Evolutionary conservation across 2,329 filamentous ascomycete species (phyloP), one percentile per base, ranked within the genome.

Genomic region (Hypoxylon sp.): DNA sequence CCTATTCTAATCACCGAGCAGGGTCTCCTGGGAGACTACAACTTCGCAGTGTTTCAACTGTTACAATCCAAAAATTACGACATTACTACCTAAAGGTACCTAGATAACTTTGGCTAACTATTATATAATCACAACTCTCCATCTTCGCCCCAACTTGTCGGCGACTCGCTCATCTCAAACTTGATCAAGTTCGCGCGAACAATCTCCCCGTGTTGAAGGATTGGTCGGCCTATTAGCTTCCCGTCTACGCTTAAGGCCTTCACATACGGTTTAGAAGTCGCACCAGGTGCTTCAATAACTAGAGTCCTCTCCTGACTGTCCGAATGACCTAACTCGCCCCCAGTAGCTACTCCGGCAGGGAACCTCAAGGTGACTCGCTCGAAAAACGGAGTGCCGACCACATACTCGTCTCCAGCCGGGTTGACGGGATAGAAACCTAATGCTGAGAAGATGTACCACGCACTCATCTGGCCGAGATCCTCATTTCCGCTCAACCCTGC

Each of bases 381-480:
- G 55, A 84, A 84, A 57, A 83, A 81, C 0, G 82, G 82, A 5
- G 80, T 74, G 0, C 81, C 81, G 12, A 83, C 74, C 3, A 83
- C 71, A 68, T 84, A 84, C 62, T 82, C 78, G 37, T 82, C 80
- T 5, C 77, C 74, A 1, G 81, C 81, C 0, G 82, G 77, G 60
- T 83, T 81, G 39, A 83, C 75, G 0, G 82, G 82, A 63, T 83
- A 84, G 69, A 84, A 83, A 0, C 81, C 82, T 8, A 84, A 68
- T 3, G 81, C 80, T 0, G 81, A 82, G 58, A 84, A 82, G 3
- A 83, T 72, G 55, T 83, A 83, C 81, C 81, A 84, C 0, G 81
- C 81, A 63, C 81, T 83, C 81, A 83, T 84, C 74, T 84, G 82
- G 1, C 82, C 82, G 2, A 84, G 72, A 67, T 84, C 81, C 64